Evolutionary conservation across 805 yeast genomes (phyloP), one percentile per base, ranked within the genome.

Genomic region (Osmozyma mogii): DNA sequence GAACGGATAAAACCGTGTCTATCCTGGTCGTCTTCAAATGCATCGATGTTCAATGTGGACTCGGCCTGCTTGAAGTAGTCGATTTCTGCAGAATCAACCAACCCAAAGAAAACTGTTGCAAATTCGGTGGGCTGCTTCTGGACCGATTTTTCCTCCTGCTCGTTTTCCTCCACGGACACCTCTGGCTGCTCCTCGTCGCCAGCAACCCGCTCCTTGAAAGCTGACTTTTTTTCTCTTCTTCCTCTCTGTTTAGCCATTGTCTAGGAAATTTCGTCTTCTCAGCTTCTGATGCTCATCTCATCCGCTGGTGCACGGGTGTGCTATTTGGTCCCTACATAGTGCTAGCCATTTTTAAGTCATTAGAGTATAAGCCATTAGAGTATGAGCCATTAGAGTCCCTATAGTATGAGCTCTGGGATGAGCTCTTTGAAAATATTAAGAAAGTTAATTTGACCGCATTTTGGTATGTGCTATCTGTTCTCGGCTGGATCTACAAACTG

Each of bases 21-120:
- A 40, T 88, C 96, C 31, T 84, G 95, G 4, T 71, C 65, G 11
- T 65, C 58, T 12, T 72, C 83, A 48, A 89, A 84, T 0, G 92
- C 80, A 55, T 87, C 76, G 23, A 85, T 70, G 26, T 87, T 78
- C 24, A 89, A 62, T 0, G 92, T 82, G 4, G 87, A 72, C 54
- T 89, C 97, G 0, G 96, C 95, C 46, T 80, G 85, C 47, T 84
- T 85, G 65, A 89, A 92, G 55, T 92, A 89, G 38, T 87, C 96
- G 24, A 84, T 58, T 54, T 89, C 97, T 17, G 73, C 69, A 4
- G 87, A 56, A 51, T 85, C 95, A 8, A 89, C 78, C 21, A 89
- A 65, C 14, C 98, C 98, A 53, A 78, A 92, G 50, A 88, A 89
- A 12, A 81, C 58, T 13, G 49, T 50, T 33, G 43, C 37, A 31